Conservation (phyloP, 1,284 basidiomycete genomes). For the Tremellales sp. region DNA sequence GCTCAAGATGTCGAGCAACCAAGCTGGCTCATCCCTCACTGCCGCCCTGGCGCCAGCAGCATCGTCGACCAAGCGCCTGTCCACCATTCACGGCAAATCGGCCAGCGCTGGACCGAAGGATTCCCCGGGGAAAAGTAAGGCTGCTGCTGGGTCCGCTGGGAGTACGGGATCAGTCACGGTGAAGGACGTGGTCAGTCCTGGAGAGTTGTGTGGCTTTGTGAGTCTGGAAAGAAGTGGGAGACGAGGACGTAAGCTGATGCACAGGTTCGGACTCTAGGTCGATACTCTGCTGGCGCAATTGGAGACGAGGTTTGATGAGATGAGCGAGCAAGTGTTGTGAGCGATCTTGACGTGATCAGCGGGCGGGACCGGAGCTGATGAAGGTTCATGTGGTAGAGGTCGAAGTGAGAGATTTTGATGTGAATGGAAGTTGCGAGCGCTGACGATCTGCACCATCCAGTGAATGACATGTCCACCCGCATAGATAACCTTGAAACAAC, state of each 20-base stretch:
- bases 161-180: conserved; percentile 5
- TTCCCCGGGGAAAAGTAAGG: background rate
- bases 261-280: conserved; percentile 37
- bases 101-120: background rate
- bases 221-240: conserved; percentile 11
- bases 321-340: conserved; percentile 47
- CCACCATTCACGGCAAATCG: conserved; percentile 18
- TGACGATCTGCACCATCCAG: conserved; percentile 16
- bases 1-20: too few relatives aligned
- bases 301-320: conserved; percentile 45
- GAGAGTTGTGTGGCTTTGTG: conserved; percentile 44
- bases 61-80: conserved; percentile 23
- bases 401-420: conserved; percentile 25
- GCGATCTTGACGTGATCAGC: conserved; percentile 7
- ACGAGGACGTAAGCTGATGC: background rate
- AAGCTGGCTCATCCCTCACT: conserved; percentile 13
- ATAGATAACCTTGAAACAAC: conserved; percentile 47
- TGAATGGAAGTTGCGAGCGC: background rate
- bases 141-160: background rate
- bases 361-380: background rate
- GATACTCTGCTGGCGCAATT: conserved; percentile 43
- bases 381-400: conserved; percentile 15
- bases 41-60: conserved; percentile 18
- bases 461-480: conserved; percentile 46
- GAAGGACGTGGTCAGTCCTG: conserved; percentile 41